Base-by-base conservation (phyloP, 768 basidiomycete genomes). In the Amanita thiersii region DNA sequence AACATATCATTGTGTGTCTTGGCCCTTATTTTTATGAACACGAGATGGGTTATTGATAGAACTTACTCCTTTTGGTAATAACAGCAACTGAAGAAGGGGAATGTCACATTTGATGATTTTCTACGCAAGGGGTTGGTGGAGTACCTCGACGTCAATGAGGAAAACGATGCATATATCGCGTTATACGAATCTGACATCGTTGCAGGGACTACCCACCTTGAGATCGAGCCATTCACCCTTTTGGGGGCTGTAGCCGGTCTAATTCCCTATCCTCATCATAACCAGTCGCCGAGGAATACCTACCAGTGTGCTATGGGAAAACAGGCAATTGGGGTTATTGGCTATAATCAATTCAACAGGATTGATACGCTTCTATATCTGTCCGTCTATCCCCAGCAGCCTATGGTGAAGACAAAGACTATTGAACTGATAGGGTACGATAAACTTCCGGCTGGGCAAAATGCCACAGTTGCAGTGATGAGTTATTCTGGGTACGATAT, bases 261-360 rank as follows among this genome's bases (percentile, higher is more conserved):
- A 19, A 99, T 99, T 55, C 96, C 96, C 9, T 99, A 99, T 57
- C 96, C 96, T 1, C 96, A 99, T 58, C 96, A 99, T 60, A 99
- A 99, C 56, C 96, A 99, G 56, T 98, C 96, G 3, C 96, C 96
- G 2, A 85, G 96, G 41, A 99, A 99, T 56, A 99, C 96, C 7
- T 99, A 99, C 59, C 94, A 99, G 67, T 99, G 94, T 56, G 94
- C 94, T 42, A 99, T 99, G 94, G 94, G 96, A 41, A 99, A 99
- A 68, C 96, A 99, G 69, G 94, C 96, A 2, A 99, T 99, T 49
- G 96, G 96, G 15, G 93, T 93, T 9, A 99, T 99, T 47, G 94
- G 83, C 0, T 96, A 93, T 64, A 99, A 98, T 59, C 96, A 99
- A 60, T 79, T 97, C 50, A 90, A 91, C 56, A 79, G 96, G 33